Evolutionary conservation across 208 protist species (phyloP).

Genomic region (Crithidia fasciculata): DNA sequence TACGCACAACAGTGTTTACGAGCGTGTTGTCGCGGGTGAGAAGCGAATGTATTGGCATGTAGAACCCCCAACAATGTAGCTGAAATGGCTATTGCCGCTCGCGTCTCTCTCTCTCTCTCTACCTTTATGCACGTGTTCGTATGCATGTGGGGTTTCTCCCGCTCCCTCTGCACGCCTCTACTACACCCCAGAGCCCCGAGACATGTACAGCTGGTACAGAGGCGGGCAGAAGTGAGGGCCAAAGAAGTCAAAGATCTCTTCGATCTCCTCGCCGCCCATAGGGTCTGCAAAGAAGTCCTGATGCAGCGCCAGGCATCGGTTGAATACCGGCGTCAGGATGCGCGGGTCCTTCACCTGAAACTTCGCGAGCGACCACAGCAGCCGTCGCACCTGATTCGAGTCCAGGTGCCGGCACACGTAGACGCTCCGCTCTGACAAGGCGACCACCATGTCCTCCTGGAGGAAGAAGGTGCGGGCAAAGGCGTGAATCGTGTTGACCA

Average conservation of each 20-base stretch:
- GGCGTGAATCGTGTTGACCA: constrained; percentile 90
- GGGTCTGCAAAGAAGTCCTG: constrained; percentile 91
- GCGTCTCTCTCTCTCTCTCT: not conserved
- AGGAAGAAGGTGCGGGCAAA: constrained; percentile 90
- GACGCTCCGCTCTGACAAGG: constrained; percentile 86
- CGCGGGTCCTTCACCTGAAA: constrained; percentile 87
- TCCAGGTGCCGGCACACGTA: constrained; percentile 86
- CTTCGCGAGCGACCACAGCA: constrained; percentile 91
- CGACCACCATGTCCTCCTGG: constrained; percentile 89
- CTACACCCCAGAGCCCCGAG: constrained; percentile 52
- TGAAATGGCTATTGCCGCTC: not conserved
- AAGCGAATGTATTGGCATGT: no score
- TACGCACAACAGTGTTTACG: no score
- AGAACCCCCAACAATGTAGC: no score
- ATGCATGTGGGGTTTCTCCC: not conserved
- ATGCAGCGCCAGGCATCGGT: constrained; percentile 88
- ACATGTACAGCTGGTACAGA: constrained; percentile 91
- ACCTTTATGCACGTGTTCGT: not conserved
- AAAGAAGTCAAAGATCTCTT: constrained; percentile 92
- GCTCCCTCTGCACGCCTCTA: not conserved
- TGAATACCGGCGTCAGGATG: constrained; percentile 84
- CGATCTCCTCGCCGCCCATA: constrained; percentile 90
- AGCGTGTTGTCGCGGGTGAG: no score
- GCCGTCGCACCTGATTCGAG: constrained; percentile 74
- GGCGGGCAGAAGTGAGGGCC: constrained; percentile 84